Evolutionary conservation across 2,329 filamentous ascomycete genomes (phyloP).

Genomic region (Orbilia ellipsospora): DNA sequence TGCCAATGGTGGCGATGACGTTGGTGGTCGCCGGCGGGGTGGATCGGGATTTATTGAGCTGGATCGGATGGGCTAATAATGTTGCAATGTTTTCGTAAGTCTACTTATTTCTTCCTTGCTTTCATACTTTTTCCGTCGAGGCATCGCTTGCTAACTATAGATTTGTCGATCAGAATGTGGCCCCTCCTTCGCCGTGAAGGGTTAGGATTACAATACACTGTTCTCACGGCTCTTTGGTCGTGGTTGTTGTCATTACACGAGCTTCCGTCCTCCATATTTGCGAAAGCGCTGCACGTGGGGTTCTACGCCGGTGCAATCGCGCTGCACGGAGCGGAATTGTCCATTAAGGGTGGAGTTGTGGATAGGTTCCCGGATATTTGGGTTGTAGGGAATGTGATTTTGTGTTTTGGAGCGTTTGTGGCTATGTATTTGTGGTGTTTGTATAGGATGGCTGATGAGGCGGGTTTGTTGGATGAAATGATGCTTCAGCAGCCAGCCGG

Average conservation of each 20-base stretch:
- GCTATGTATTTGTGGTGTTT: slow-evolving; percentile 93
- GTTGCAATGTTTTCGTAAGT: slow-evolving; percentile 58
- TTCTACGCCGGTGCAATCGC: slow-evolving; percentile 81
- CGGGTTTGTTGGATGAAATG: slow-evolving; percentile 57
- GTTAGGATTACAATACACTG: slow-evolving; percentile 82
- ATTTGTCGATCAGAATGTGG: slow-evolving; percentile 77
- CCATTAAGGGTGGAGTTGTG: slow-evolving; percentile 71
- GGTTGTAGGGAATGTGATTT: slow-evolving; percentile 88
- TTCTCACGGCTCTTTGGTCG: slow-evolving; percentile 87
- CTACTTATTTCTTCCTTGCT: background rate
- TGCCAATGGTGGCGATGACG: slow-evolving; percentile 94
- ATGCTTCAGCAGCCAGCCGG: slow-evolving; percentile 9
- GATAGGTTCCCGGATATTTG: slow-evolving; percentile 87
- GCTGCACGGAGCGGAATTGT: slow-evolving; percentile 83
- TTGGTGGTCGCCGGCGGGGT: slow-evolving; percentile 84
- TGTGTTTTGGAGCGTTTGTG: slow-evolving; percentile 85
- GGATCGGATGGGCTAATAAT: slow-evolving; percentile 93
- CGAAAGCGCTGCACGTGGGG: slow-evolving; percentile 76
- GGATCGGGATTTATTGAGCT: slow-evolving; percentile 79
- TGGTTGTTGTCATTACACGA: slow-evolving; percentile 83
- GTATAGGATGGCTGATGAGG: slow-evolving; percentile 67
- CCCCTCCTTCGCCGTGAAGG: slow-evolving; percentile 88
- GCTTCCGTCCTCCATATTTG: slow-evolving; percentile 67
- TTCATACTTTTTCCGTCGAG: background rate
- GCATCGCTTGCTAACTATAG: slow-evolving; percentile 65